Conservation (phyloP, 2,329 filamentous ascomycete genomes). For the Tolypocladium endophyticum region DNA sequence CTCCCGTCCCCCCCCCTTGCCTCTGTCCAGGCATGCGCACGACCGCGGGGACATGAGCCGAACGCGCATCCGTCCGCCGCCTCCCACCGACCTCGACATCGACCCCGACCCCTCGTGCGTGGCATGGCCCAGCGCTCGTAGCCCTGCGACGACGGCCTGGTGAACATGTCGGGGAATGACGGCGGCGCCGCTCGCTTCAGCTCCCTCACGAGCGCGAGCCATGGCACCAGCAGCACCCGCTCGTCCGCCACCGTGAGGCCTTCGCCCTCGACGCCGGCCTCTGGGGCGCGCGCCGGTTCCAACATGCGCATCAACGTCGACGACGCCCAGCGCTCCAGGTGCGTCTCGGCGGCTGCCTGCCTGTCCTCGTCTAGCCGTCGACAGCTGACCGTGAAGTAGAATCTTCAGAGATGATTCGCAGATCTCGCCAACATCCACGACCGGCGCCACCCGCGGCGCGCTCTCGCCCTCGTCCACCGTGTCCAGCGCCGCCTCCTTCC, state of each 20-base stretch:
- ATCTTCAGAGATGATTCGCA: conserved; percentile 27
- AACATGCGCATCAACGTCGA: conserved; percentile 25
- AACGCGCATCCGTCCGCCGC: not conserved
- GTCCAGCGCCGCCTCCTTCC: conserved; percentile 26
- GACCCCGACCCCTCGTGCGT: conserved; percentile 9
- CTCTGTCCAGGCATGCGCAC: not conserved
- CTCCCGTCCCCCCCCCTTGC: not conserved
- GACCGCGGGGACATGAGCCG: not conserved
- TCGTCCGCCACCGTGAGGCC: conserved; percentile 56
- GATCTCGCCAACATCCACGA: conserved; percentile 38
- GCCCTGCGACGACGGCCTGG: conserved; percentile 19
- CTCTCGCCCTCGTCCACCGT: conserved; percentile 35
- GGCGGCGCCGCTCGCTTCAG: conserved; percentile 47
- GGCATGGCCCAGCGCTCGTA: conserved; percentile 19
- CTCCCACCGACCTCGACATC: not conserved
- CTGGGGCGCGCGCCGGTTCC: conserved; percentile 10
- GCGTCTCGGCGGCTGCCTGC: conserved; percentile 13
- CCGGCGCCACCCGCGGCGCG: conserved; percentile 28
- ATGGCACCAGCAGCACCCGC: conserved; percentile 54
- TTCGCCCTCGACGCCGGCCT: conserved; percentile 20
- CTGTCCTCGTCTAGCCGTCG: not conserved
- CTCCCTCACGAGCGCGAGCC: conserved; percentile 27
- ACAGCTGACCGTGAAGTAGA: conserved; percentile 8
- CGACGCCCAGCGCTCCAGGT: conserved; percentile 32
- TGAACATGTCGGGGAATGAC: conserved; percentile 60